Base-by-base conservation (phyloP, 148 eudicot genomes). In the Spergularia bocconei region DNA sequence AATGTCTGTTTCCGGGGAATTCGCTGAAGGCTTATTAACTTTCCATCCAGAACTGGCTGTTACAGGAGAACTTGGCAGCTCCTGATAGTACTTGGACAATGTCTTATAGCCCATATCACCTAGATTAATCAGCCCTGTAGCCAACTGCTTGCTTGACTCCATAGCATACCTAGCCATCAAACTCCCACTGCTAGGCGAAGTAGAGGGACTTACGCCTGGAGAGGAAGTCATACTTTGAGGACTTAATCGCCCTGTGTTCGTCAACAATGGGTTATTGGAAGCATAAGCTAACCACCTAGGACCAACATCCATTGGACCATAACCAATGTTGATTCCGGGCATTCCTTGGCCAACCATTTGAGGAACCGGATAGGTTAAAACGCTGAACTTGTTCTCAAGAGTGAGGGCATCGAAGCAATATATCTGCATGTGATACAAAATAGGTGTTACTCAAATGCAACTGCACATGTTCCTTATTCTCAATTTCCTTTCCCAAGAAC, bases 211-310 rank as follows among this genome's bases (percentile, higher is more conserved):
- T 73, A 80, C 89, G 73, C 93, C 97, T 63, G 90, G 88, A 78
- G 97, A 90, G 38, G 97, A 85, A 59, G 90, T 90, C 20, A 92
- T 85, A 77, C 82, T 89, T 84, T 95, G 90, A 59, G 99, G 99
- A 79, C 99, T 95, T 71, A 95, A 84, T 23, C 96, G 89, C 60
- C 96, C 97, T 11, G 91, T 88, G 80, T 84, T 92, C 38, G 88
- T 85, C 77, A 85, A 71, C 76, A 91, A 74, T 65, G 99, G 99
- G 76, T 85, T 87, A 67, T 84, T 90, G 50, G 97, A 88, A 76
- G 96, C 87, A 88, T 90, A 95, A 52, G 99, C 99, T 80, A 95
- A 82, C 99, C 99, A 95, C 79, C 99, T 87, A 23, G 93, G 85
- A 44, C 97, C 99, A 61, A 95, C 91, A 58, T 91, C 93, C 97